Conservation (phyloP, 805 yeast species). For the Pachysolen tannophilus region DNA sequence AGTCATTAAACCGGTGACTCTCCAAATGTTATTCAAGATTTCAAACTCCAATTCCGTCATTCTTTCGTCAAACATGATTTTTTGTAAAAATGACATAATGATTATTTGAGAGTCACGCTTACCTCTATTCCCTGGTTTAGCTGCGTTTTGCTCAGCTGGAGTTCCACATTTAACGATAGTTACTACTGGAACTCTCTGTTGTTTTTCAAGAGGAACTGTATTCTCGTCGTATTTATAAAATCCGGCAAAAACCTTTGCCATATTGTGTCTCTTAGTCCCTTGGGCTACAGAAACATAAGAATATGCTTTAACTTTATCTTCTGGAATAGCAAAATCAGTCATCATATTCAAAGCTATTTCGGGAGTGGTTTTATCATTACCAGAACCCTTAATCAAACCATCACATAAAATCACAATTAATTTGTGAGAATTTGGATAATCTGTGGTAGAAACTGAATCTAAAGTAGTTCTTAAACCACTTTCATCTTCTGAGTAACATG, state of each 20-base stretch:
- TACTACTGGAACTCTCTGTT: slow-evolving; percentile 76
- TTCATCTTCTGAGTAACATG: slow-evolving; percentile 92
- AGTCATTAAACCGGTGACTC: slow-evolving; percentile 78
- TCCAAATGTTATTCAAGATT: slow-evolving; percentile 67
- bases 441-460: slow-evolving; percentile 92
- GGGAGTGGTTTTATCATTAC: slow-evolving; percentile 81
- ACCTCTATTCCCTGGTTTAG: slow-evolving; percentile 91
- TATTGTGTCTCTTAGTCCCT: slow-evolving; percentile 91
- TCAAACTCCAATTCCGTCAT: slow-evolving; percentile 88
- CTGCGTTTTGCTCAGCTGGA: slow-evolving; percentile 59
- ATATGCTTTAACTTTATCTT: slow-evolving; percentile 68
- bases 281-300: slow-evolving; percentile 95
- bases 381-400: slow-evolving; percentile 91
- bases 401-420: slow-evolving; percentile 82
- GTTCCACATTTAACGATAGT: slow-evolving; percentile 85
- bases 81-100: slow-evolving; percentile 84
- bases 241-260: slow-evolving; percentile 96
- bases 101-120: slow-evolving; percentile 92
- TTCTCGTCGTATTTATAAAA: slow-evolving; percentile 78
- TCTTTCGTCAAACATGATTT: slow-evolving; percentile 84
- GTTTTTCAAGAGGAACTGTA: slow-evolving; percentile 72
- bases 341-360: slow-evolving; percentile 84
- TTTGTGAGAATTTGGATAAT: slow-evolving; percentile 92
- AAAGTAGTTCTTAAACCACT: slow-evolving; percentile 79
- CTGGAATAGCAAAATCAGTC: slow-evolving; percentile 65